Base-by-base conservation (phyloP, 1,284 basidiomycete genomes). In the Cryptococcus jaspeensis region DNA sequence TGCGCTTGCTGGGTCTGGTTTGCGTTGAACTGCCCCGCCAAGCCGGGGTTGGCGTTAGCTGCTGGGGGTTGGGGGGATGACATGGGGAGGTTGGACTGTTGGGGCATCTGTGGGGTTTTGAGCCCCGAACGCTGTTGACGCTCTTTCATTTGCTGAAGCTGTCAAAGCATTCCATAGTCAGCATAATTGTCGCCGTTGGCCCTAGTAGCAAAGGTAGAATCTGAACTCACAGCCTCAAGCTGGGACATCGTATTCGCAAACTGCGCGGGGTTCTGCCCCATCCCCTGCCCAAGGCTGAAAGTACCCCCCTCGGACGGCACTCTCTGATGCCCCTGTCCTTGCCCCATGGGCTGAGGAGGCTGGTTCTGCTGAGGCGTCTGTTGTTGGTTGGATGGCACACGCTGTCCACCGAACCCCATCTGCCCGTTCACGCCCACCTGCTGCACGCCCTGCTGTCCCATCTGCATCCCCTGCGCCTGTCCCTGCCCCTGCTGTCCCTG, bases 101-200 rank as follows among this genome's bases (percentile, higher is more conserved):
- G 53, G 12, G 35, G 16, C 50, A 58, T 58, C 44, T 63, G 58
- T 20, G 61, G 61, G 9, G 61, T 63, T 20, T 60, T 55, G 16
- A 59, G 35, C 15, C 57, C 57, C 15, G 37, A 22, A 23, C 56
- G 53, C 23, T 53, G 42, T 36, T 62, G 57, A 15, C 52, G 54
- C 43, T 55, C 57, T 20, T 59, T 59, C 50, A 59, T 50, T 41
- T 59, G 58, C 38, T 59, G 58, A 4, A 59, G 53, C 52, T 56
- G 20, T 37, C 3, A 35, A n/a, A 23, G n/a, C 1, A 46, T 15
- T 35, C 7, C 32, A 25, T 22, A 4, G 35, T 37, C n/a, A 52
- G 22, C 53, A 18, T 25, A 25, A 36, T 13, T 20, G 18, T 35
- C 23, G 16, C n/a, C 39, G 16, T 5, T 12, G 28, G 22, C 20